Evolutionary conservation across 257 asterid genomes (phyloP).

Genomic region (Knoxia roxburghii): DNA sequence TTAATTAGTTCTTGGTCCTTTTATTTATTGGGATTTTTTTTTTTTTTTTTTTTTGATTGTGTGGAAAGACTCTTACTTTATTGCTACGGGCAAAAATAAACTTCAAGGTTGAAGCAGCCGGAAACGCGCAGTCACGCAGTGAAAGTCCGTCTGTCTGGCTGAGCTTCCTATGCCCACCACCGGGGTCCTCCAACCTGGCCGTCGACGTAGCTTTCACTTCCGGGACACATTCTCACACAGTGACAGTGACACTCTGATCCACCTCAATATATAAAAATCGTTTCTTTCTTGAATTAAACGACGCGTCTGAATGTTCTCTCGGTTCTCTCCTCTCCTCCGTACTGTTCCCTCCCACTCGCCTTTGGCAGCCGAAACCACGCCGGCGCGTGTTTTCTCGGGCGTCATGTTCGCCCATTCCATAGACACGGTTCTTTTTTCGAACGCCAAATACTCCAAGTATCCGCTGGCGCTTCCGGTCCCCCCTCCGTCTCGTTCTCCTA

Average conservation of each 20-base stretch:
- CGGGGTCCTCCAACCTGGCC: not conserved
- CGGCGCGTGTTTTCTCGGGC: conserved; percentile 67
- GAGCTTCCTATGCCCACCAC: not conserved
- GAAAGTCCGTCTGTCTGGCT: not conserved
- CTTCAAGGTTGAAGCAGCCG: no score
- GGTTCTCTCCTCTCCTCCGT: conserved; percentile 49
- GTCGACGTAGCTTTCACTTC: not conserved
- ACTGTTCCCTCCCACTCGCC: conserved; percentile 26
- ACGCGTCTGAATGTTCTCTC: conserved; percentile 52
- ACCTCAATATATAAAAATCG: not conserved
- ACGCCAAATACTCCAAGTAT: not conserved
- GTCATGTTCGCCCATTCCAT: conserved; percentile 24
- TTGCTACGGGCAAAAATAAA: no score
- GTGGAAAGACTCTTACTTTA: no score
- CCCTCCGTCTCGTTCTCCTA: conserved; percentile 22
- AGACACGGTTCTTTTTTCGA: conserved; percentile 4
- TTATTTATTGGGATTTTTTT: no score
- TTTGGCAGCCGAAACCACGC: conserved; percentile 38
- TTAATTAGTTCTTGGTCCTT: no score
- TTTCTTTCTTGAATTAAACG: not conserved
- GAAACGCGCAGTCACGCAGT: no score
- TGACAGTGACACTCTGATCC: not conserved
- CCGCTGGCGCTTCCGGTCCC: conserved; percentile 20
- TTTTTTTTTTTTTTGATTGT: no score
- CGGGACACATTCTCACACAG: conserved; percentile 1